phyloP scores from a whole-genome alignment of 31 red algal species.

The Porphyra umbilicalis region DNA sequence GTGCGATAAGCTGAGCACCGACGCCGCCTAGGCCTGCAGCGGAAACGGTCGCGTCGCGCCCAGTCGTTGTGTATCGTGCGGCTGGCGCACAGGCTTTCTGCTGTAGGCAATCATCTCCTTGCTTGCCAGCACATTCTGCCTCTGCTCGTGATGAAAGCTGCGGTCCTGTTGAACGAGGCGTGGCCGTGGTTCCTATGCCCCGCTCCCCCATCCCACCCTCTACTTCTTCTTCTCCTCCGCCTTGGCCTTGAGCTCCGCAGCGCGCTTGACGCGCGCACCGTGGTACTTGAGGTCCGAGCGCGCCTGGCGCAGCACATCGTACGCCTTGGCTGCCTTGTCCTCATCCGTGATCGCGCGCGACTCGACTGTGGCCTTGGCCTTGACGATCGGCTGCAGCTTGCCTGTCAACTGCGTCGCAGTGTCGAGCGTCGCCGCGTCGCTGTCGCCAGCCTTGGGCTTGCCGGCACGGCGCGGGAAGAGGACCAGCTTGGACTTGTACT shows the following conservation, averaged over 20 bases:
- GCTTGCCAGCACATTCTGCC: too few species aligned
- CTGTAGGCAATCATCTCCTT: too few species aligned
- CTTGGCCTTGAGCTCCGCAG: conserved; percentile 42
- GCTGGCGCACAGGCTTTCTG: too few species aligned
- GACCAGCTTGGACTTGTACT: conserved; percentile 90
- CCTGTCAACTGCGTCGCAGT: conserved; percentile 50
- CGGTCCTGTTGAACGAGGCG: too few species aligned
- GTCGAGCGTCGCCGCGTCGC: conserved; percentile 53
- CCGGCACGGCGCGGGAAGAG: conserved; percentile 80
- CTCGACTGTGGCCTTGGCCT: conserved; percentile 23
- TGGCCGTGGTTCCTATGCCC: too few species aligned
- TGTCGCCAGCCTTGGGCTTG: conserved; percentile 79
- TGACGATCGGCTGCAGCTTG: conserved; percentile 67
- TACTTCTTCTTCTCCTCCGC: conserved; percentile 62
- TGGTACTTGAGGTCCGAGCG: conserved; percentile 40
- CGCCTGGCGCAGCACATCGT: conserved; percentile 64
- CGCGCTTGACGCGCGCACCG: conserved; percentile 67
- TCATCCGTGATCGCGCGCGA: conserved; percentile 81
- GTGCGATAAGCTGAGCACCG: too few species aligned
- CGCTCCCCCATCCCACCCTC: too few species aligned
- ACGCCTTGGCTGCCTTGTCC: conserved; percentile 49
- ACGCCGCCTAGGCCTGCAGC: too few species aligned
- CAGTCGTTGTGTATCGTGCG: too few species aligned
- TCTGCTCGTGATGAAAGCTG: too few species aligned
- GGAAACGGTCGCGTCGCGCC: too few species aligned